phyloP scores from a whole-genome alignment of 2,329 filamentous ascomycete species.

The Hypomyces perniciosus region DNA sequence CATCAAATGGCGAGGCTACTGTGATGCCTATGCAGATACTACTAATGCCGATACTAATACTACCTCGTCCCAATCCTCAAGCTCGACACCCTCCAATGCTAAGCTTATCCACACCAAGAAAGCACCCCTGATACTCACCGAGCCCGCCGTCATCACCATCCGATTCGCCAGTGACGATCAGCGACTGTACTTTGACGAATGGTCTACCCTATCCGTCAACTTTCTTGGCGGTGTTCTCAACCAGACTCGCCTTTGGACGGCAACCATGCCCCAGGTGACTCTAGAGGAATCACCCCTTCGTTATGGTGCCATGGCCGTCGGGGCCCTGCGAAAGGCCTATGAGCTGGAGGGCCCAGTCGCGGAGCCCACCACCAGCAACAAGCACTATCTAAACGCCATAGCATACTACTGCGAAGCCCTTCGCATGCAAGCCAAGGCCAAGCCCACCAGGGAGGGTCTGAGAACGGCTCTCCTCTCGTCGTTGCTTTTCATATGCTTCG shows the following conservation, averaged over 20 bases:
- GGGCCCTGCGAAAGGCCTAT: slow-evolving; percentile 32
- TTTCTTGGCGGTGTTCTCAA: slow-evolving; percentile 32
- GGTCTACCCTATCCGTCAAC: slow-evolving; percentile 28
- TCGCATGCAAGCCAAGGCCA: slow-evolving; percentile 33
- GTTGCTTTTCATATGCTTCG: slow-evolving; percentile 37
- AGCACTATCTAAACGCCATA: slow-evolving; percentile 35
- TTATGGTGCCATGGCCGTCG: slow-evolving; percentile 36
- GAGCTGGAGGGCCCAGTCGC: slow-evolving; percentile 18
- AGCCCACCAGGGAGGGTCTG: slow-evolving; percentile 30
- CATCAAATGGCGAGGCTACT: slow-evolving; percentile 36
- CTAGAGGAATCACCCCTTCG: slow-evolving; percentile 32
- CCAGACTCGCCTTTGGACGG: slow-evolving; percentile 32
- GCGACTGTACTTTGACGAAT: slow-evolving; percentile 33
- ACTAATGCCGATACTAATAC: slow-evolving; percentile 7
- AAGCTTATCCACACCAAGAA: slow-evolving; percentile 28
- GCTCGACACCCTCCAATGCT: slow-evolving; percentile 12
- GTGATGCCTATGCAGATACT: slow-evolving; percentile 28
- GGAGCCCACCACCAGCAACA: slow-evolving; percentile 23
- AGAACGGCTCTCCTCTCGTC: slow-evolving; percentile 35
- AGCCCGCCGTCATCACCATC: slow-evolving; percentile 29
- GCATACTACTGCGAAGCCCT: slow-evolving; percentile 36
- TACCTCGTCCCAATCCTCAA: slow-evolving; percentile 9
- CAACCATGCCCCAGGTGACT: slow-evolving; percentile 35
- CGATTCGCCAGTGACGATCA: slow-evolving; percentile 31
- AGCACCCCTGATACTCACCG: slow-evolving; percentile 24